A percentile compares a stretch with the other conserved stretches of the same genome.
These are phyloP conservation scores for Quercus tomentella DNA, from an alignment of 331 rosid species.

Conservation along the genomic window DNA sequence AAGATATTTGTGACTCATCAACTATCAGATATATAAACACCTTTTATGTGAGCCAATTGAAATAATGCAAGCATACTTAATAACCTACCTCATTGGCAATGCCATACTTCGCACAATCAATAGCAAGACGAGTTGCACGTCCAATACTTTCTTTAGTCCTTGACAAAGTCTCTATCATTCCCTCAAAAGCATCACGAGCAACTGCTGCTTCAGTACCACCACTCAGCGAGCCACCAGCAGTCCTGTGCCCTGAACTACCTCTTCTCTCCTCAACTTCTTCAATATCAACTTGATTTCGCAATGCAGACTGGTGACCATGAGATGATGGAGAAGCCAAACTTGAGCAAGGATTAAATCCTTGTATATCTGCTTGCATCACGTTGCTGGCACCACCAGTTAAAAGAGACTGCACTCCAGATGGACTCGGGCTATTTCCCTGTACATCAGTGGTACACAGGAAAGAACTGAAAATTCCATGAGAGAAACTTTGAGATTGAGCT, in stretches of 20 bases:
- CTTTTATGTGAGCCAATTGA: background rate
- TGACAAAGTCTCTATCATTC: conserved; percentile 99
- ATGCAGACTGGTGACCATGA: conserved; percentile 43
- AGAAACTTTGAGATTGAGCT: conserved; percentile 55
- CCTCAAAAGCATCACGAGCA: conserved; percentile 99
- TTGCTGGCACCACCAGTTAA: conserved; percentile 41
- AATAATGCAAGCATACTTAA: conserved; percentile 4
- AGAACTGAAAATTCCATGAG: conserved; percentile 42
- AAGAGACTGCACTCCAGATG: conserved; percentile 53
- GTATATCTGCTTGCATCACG: conserved; percentile 46
- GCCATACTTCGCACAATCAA: conserved; percentile 98
- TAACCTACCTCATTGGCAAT: conserved; percentile 87
- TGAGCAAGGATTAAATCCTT: conserved; percentile 44
- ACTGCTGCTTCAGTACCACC: conserved; percentile 99
- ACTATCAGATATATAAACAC: background rate
- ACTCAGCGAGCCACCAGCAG: conserved; percentile 74
- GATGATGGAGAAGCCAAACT: conserved; percentile 58
- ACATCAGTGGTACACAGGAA: conserved; percentile 28
- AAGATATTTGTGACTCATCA: background rate
- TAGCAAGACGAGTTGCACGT: conserved; percentile 98
- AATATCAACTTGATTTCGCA: conserved; percentile 51
- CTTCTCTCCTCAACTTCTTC: conserved; percentile 80
- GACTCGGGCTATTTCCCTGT: conserved; percentile 73
- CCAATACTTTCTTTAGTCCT: conserved; percentile 98
- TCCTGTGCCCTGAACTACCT: conserved; percentile 65